Conservation (phyloP, 306 rosid genomes). For the Quercus suber region DNA sequence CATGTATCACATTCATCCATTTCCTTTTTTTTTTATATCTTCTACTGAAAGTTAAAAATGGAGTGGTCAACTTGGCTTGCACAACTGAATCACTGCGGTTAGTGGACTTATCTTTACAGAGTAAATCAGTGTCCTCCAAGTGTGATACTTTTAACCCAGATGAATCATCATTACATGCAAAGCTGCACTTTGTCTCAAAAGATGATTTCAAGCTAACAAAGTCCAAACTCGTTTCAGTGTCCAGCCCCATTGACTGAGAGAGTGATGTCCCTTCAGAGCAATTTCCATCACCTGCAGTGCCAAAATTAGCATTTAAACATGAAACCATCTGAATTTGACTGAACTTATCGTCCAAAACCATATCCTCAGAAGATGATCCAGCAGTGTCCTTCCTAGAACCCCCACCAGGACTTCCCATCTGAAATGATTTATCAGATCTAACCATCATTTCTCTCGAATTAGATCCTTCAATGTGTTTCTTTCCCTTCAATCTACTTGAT, state of each 20-base stretch:
- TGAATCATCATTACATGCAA: conserved; percentile 17
- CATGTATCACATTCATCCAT: conserved; percentile 26
- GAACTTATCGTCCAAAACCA: conserved; percentile 22
- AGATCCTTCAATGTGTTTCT: conserved; percentile 25
- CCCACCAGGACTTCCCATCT: conserved; percentile 22
- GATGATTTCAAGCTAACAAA: conserved; percentile 21
- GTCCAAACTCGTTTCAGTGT: conserved; percentile 19
- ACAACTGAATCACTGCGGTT: conserved; percentile 12
- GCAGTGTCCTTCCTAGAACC: conserved; percentile 20
- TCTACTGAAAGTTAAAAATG: conserved; percentile 47
- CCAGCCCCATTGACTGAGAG: conserved; percentile 22
- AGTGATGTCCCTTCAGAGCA: conserved; percentile 17
- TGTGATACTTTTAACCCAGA: conserved; percentile 24
- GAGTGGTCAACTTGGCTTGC: conserved; percentile 25
- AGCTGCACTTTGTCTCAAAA: conserved; percentile 22
- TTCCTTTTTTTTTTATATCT: conserved; percentile 44
- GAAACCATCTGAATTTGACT: conserved; percentile 10
- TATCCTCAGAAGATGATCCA: conserved; percentile 22
- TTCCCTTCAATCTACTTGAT: conserved; percentile 15
- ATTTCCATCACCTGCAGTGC: conserved; percentile 10
- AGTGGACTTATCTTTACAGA: conserved; percentile 22
- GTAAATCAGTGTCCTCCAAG: conserved; percentile 27
- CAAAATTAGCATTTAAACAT: conserved; percentile 15
- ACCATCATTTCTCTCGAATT: conserved; percentile 12
- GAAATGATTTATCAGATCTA: conserved; percentile 7